phyloP scores from a whole-genome alignment of 345 rosid genomes.

The Stellera chamaejasme region DNA sequence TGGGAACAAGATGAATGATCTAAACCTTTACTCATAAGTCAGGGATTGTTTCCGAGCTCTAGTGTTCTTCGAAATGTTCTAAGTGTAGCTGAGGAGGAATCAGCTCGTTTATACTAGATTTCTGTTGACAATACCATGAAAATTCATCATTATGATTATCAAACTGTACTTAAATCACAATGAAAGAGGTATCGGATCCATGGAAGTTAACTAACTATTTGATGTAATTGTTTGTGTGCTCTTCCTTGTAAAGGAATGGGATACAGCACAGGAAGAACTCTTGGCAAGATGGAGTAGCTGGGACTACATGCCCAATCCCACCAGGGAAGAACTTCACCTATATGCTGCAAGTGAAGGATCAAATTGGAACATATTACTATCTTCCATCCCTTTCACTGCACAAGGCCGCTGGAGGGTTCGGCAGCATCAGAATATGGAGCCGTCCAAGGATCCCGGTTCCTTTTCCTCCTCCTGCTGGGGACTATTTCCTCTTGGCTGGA shows the following conservation, averaged over 20 bases:
- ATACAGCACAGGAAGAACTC: conserved; percentile 88
- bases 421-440: conserved; percentile 77
- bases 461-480: conserved; percentile 61
- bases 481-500: conserved; percentile 65
- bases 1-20: no score
- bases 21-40: no score
- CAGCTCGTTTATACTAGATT: no score
- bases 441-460: conserved; percentile 87
- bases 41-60: no score
- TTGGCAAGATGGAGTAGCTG: conserved; percentile 76
- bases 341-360: conserved; percentile 79
- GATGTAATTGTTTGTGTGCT: background rate
- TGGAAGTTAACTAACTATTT: no score
- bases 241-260: conserved; percentile 51
- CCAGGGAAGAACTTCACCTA: conserved; percentile 84
- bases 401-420: conserved; percentile 91
- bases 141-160: no score
- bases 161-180: no score
- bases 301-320: conserved; percentile 88
- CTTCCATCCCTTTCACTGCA: conserved; percentile 85
- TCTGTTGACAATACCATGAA: no score
- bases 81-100: no score
- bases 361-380: conserved; percentile 84
- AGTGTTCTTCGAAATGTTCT: no score
- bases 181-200: no score